A percentile compares a stretch with the other conserved stretches of the same genome.
These are phyloP conservation scores for Globisporangium carolinianum DNA, from an alignment of 352 stramenopile species.

Conservation along the genomic window DNA sequence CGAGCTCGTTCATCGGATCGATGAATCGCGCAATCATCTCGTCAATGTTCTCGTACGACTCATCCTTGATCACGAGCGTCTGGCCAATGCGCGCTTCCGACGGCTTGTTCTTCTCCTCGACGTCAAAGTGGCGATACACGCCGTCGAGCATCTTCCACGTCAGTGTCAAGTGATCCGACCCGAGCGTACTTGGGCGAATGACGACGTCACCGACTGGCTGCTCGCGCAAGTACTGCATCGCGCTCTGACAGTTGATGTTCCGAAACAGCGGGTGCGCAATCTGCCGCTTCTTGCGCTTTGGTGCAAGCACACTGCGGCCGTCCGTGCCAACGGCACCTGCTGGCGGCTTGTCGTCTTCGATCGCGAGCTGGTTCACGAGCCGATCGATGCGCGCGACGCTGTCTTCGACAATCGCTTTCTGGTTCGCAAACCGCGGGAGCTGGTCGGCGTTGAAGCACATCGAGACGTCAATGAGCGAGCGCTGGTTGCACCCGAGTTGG, in stretches of 20 bases:
- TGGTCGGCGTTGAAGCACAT: constrained; percentile 61
- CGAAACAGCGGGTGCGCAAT: constrained; percentile 83
- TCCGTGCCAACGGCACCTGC: constrained; percentile 14
- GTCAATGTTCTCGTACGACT: constrained; percentile 84
- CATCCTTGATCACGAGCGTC: constrained; percentile 83
- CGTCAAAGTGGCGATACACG: constrained; percentile 86
- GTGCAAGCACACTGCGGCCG: constrained; percentile 15
- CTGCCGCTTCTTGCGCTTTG: constrained; percentile 80
- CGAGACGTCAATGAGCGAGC: constrained; percentile 65
- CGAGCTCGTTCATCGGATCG: constrained; percentile 84
- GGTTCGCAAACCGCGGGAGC: constrained; percentile 50
- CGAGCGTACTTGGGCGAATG: constrained; percentile 78
- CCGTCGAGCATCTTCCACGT: constrained; percentile 87
- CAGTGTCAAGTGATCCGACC: constrained; percentile 79
- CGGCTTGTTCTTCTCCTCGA: constrained; percentile 84
- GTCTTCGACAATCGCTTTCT: constrained; percentile 50
- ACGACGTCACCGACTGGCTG: constrained; percentile 77
- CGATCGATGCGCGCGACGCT: constrained; percentile 66
- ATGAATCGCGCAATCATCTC: constrained; percentile 85
- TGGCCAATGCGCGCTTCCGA: constrained; percentile 75
- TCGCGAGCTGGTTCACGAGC: constrained; percentile 62
- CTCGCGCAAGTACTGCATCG: constrained; percentile 78
- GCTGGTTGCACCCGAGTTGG: constrained; percentile 67
- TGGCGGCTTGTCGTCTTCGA: constrained; percentile 62
- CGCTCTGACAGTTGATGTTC: constrained; percentile 80